Conservation (phyloP, 2,329 filamentous ascomycete species). For the Alternaria conjuncta region DNA sequence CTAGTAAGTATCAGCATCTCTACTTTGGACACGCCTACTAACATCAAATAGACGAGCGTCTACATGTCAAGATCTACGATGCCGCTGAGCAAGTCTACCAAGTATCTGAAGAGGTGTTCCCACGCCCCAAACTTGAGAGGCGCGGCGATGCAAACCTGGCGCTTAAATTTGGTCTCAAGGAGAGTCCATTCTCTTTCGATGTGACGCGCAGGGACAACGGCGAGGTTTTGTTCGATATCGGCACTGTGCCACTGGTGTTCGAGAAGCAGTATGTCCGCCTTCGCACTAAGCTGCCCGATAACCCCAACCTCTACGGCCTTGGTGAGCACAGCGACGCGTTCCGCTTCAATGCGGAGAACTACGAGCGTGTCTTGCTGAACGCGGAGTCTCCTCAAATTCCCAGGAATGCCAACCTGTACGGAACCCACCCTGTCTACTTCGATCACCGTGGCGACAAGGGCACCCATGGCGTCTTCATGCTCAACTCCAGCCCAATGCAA, state of each 20-base stretch:
- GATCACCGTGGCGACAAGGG: slow-evolving; percentile 67
- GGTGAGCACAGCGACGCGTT: slow-evolving; percentile 79
- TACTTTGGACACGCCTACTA: background rate
- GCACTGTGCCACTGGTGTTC: slow-evolving; percentile 71
- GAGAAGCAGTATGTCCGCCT: slow-evolving; percentile 79
- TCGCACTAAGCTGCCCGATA: slow-evolving; percentile 70
- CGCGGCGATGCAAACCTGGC: slow-evolving; percentile 48
- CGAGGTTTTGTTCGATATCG: slow-evolving; percentile 73
- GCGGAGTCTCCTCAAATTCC: slow-evolving; percentile 70
- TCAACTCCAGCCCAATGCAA: slow-evolving; percentile 64
- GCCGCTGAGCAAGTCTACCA: slow-evolving; percentile 74
- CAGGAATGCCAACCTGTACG: slow-evolving; percentile 70
- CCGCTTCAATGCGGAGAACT: slow-evolving; percentile 69
- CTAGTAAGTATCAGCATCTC: slow-evolving; percentile 50
- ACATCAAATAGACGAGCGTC: slow-evolving; percentile 61
- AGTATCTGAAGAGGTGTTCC: slow-evolving; percentile 72
- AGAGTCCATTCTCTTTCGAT: slow-evolving; percentile 71
- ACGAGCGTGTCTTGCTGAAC: slow-evolving; percentile 73
- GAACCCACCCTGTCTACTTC: slow-evolving; percentile 75
- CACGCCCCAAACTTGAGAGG: slow-evolving; percentile 60
- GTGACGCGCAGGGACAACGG: slow-evolving; percentile 64
- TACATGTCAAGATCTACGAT: slow-evolving; percentile 78
- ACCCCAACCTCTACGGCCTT: slow-evolving; percentile 77
- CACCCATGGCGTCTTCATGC: slow-evolving; percentile 47
- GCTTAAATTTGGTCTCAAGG: slow-evolving; percentile 61